phyloP scores from a whole-genome alignment of 768 basidiomycete genomes.

The Leccinum sublutescens region DNA sequence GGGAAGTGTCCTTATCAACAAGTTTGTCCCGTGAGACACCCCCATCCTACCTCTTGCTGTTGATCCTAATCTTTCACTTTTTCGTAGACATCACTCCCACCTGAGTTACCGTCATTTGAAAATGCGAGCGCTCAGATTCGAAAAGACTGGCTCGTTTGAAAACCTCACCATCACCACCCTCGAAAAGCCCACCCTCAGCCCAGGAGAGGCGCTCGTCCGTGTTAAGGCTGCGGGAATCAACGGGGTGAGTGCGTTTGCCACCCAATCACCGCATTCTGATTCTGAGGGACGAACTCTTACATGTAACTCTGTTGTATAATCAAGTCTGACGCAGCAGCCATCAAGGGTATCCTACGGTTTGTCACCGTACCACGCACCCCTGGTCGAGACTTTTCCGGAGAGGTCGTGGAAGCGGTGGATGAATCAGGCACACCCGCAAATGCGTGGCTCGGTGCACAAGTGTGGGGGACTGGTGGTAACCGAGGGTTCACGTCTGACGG shows the following conservation, averaged over 20 bases:
- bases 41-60: background rate
- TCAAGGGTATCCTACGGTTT: constrained; percentile 29
- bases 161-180: constrained; percentile 23
- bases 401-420: constrained; percentile 34
- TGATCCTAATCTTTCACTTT: background rate
- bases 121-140: constrained; percentile 35
- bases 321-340: constrained; percentile 32
- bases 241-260: constrained; percentile 22
- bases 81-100: constrained; percentile 1
- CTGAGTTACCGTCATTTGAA: constrained; percentile 3
- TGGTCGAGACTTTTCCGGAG: constrained; percentile 35
- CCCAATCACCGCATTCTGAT: background rate
- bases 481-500: constrained; percentile 34
- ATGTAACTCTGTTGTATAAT: too few relatives aligned
- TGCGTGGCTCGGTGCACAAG: constrained; percentile 30
- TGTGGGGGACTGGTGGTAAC: constrained; percentile 35
- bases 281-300: background rate
- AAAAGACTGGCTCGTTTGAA: constrained; percentile 32
- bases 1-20: background rate
- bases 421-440: constrained; percentile 14
- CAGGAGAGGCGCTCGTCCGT: constrained; percentile 34
- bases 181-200: constrained; percentile 24
- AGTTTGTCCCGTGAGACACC: constrained; percentile 5
- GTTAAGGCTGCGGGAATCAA: constrained; percentile 36
- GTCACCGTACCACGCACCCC: constrained; percentile 33